Percentiles rank a stretch among this genome's conserved stretches.
These are phyloP conservation scores for Aphanoascus verrucosus DNA, from an alignment of 2,329 filamentous ascomycete species.

Conservation along the genomic window DNA sequence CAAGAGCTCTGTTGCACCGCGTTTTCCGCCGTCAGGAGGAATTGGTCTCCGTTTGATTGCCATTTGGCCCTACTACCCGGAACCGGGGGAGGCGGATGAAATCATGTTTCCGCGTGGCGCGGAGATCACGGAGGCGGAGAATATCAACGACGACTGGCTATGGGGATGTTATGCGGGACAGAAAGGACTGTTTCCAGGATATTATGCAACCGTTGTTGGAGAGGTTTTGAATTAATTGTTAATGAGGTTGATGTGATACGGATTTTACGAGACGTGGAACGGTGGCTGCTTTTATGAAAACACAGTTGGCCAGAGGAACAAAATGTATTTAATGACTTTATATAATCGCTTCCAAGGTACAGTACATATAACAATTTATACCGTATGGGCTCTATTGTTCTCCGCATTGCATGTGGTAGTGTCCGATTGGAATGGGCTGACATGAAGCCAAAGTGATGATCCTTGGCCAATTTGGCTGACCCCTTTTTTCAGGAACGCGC, in stretches of 20 bases:
- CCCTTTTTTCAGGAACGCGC: neutral
- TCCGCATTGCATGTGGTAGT: no score
- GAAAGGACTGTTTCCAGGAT: conserved; percentile 68
- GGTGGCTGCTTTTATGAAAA: neutral
- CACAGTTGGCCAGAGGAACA: neutral
- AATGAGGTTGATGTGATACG: neutral
- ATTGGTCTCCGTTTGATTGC: conserved; percentile 54
- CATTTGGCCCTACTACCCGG: conserved; percentile 69
- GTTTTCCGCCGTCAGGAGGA: conserved; percentile 67
- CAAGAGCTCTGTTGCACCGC: conserved; percentile 10
- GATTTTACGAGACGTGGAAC: neutral
- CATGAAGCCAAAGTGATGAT: neutral
- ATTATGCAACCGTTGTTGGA: conserved; percentile 53
- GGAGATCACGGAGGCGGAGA: conserved; percentile 70
- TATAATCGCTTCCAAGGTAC: no score
- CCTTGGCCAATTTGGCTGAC: neutral
- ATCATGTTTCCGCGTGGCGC: conserved; percentile 73
- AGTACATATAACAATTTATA: no score
- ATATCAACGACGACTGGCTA: conserved; percentile 86
- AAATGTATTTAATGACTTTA: neutral
- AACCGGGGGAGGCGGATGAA: conserved; percentile 51
- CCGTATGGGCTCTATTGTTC: no score
- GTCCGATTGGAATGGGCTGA: no score
- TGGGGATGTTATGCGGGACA: conserved; percentile 74
- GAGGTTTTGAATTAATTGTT: conserved; percentile 19